Base-by-base conservation (phyloP, 2,329 filamentous ascomycete species). In the Trichoderma pleuroti region DNA sequence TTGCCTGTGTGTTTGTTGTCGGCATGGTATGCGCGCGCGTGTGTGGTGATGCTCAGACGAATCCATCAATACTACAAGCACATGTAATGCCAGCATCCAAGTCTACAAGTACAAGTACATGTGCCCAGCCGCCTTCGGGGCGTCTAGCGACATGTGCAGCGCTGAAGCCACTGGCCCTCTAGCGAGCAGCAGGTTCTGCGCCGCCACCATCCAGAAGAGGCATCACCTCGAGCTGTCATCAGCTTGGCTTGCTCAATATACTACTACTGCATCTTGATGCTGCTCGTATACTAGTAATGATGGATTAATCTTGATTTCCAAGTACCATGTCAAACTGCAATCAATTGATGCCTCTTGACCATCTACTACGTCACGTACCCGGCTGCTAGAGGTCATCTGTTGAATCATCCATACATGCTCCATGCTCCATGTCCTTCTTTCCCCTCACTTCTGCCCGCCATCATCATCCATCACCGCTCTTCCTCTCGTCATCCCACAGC, bases 381-480 rank as follows among this genome's bases (percentile, higher is more conserved):
- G 21, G 21, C 46, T 24, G 21, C n/a, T 24, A 24, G 0, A 52
- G 21, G 46, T 52, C 46, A 52, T 59, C 11, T 12, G 12, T 32
- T 59, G 28, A 59, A 34, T 32, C 56, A 30, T 30, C 26, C 36
- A 57, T 32, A 12, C 54, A 1, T 0, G 4, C 26, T 21, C 10
- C 46, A 49, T 24, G n/a, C n/a, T 12, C 11, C 30, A 34, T 60
- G 56, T n/a, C 28, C 12, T 24, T 24, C 3, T 12, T 36, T 21
- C 57, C 32, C 57, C 57, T 60, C 57, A 60, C 30, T 42, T 42
- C 57, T 62, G 34, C 34, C 59, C 59, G 39, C 39, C 26, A 49
- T 63, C 39, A 42, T 49, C 61, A 49, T 49, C 61, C 61, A 63
- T 63, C 36, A 63, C 61, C 61, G 61, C 61, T 49, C 61, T 59